A percentile compares a stretch with the other conserved stretches of the same genome.
Evolutionary conservation across 306 rosid species (phyloP).

Genomic region (Hippophae rhamnoides): DNA sequence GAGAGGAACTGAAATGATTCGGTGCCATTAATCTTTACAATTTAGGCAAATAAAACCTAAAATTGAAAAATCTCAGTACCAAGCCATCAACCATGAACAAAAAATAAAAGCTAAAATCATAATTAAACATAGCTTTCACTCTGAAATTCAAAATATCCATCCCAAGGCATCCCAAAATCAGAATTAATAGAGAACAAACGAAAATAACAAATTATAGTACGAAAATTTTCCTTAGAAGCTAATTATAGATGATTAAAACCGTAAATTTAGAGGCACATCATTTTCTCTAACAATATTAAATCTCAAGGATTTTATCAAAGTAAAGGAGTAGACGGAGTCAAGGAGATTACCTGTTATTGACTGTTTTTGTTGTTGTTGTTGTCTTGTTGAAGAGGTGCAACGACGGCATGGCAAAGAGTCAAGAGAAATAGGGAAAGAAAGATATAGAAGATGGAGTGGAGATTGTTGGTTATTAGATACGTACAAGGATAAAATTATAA

Average conservation of each 20-base stretch:
- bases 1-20: constrained; percentile 4
- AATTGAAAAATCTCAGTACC: neutral
- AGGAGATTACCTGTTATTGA: no score
- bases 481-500: no score
- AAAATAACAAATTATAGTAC: neutral
- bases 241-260: constrained; percentile 10
- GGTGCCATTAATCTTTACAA: neutral
- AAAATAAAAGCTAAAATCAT: neutral
- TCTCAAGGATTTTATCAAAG: constrained; percentile 4
- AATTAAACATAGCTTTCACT: constrained; percentile 42
- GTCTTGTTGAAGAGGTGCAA: no score
- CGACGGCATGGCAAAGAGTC: no score
- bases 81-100: neutral
- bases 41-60: constrained; percentile 8
- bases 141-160: constrained; percentile 7
- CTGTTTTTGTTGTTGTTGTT: no score
- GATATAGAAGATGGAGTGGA: no score
- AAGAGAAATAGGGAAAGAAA: no score
- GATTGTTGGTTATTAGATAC: no score
- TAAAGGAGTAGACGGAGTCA: no score
- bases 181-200: neutral
- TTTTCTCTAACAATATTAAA: constrained; percentile 38
- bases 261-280: constrained; percentile 16
- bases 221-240: constrained; percentile 12
- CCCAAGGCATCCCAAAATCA: constrained; percentile 6